Base-by-base conservation (phyloP, 1,284 basidiomycete genomes). In the Cutaneotrichosporon mucoides region DNA sequence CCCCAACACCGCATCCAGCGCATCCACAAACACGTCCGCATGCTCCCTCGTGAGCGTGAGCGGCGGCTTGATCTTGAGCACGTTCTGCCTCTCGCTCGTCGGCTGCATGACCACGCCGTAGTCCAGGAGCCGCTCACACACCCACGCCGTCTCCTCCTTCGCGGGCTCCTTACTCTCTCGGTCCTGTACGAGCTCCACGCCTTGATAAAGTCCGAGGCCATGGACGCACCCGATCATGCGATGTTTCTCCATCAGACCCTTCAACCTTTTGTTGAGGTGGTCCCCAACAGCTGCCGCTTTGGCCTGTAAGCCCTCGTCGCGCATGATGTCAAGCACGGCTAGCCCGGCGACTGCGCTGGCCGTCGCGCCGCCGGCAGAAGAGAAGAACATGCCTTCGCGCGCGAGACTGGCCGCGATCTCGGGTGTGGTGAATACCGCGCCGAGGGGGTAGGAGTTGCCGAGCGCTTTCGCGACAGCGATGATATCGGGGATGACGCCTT, bases 281-380 rank as follows among this genome's bases (percentile, higher is more conserved):
- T 54, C 56, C 9, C 55, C 60, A 3, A 61, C 60, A 1, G 12
- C 5, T 1, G 43, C 48, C 1, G 60, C 60, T 38, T 61, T 54
- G 5, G 33, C 53, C 53, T 57, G 60, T 5, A 61, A 53, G 4
- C 13, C 15, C 47, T 61, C 60, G 44, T 61, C 56, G 13, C 53
- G 47, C 37, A 61, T 45, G 2, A 57, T 41, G 45, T 57, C 56
- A 3, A 61, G 56, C n/a, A 61, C 60, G 2, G 55, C 60, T 1
- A 54, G 52, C 1, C 60, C 60, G 2, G 60, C 60, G 13, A 65
- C 61, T 5, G 58, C 56, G 5, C 60, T 58, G 36, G 45, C 66
- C 9, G 68, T 66, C 38, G 62, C 64, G 11, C 51, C 67, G 49
- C 60, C 70, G 1, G 59, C 59, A 4, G 59, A 67, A 10, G 65